These are phyloP conservation scores for Lactarius trivialis DNA, from an alignment of 768 basidiomycete species.

Conservation along the genomic window DNA sequence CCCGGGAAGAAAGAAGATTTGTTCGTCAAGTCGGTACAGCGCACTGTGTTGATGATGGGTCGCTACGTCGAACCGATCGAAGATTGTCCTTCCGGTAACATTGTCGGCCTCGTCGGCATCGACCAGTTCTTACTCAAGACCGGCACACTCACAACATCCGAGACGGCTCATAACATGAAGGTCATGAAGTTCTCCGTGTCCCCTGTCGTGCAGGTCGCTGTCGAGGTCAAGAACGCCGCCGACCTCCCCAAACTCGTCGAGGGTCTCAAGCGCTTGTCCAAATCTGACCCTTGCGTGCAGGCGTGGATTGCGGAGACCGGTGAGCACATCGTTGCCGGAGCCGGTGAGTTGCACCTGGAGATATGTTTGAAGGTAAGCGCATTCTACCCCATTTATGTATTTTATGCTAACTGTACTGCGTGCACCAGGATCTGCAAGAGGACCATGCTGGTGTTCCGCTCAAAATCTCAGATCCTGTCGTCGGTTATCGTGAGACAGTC, in stretches of 20 bases:
- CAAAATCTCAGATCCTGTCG: slow-evolving; percentile 96
- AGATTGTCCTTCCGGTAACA: slow-evolving; percentile 98
- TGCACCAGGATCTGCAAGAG: slow-evolving; percentile 86
- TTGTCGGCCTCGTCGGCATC: slow-evolving; percentile 97
- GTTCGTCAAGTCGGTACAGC: slow-evolving; percentile 96
- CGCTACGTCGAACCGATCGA: slow-evolving; percentile 97
- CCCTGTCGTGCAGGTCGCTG: slow-evolving; percentile 97
- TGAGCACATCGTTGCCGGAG: slow-evolving; percentile 98
- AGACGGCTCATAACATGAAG: slow-evolving; percentile 99
- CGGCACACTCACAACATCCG: slow-evolving; percentile 94
- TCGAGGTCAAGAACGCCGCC: slow-evolving; percentile 99
- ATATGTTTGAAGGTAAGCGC: slow-evolving; percentile 88
- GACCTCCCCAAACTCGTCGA: slow-evolving; percentile 99
- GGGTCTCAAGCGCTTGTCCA: slow-evolving; percentile 99
- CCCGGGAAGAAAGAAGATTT: slow-evolving; percentile 99
- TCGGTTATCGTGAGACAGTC: slow-evolving; percentile 97
- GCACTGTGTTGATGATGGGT: slow-evolving; percentile 99
- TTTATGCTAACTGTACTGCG: neutral
- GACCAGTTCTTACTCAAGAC: slow-evolving; percentile 99
- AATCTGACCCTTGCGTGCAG: slow-evolving; percentile 99
- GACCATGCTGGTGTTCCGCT: slow-evolving; percentile 99
- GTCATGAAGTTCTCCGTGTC: slow-evolving; percentile 99
- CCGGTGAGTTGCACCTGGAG: slow-evolving; percentile 98
- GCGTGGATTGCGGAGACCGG: slow-evolving; percentile 88
- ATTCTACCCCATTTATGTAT: neutral